Conservation (phyloP, 306 rosid species). For the Prunus kanzakura region DNA sequence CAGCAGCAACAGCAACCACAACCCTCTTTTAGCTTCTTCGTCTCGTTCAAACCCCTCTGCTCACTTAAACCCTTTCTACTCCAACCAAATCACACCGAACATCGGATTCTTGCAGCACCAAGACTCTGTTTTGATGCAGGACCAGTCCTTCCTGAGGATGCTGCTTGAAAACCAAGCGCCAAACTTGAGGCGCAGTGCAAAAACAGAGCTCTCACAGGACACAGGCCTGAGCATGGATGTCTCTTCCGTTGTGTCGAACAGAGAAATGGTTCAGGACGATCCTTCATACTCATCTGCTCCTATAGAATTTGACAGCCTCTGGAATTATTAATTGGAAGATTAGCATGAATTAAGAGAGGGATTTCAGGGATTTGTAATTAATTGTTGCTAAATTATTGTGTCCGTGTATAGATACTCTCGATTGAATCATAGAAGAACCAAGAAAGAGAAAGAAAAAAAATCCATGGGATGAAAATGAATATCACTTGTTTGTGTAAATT, state of each 20-base stretch:
- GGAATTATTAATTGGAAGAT: slow-evolving; percentile 41
- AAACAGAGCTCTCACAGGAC: slow-evolving; percentile 27
- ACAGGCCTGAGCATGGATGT: slow-evolving; percentile 37
- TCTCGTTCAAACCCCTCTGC: neutral
- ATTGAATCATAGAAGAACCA: neutral
- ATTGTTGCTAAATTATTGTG: neutral
- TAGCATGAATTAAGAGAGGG: neutral
- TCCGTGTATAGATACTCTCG: neutral
- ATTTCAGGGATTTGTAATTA: neutral
- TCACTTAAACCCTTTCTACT: neutral
- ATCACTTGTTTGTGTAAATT: neutral
- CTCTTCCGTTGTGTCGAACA: slow-evolving; percentile 28
- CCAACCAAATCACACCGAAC: slow-evolving; percentile 18
- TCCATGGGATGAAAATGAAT: neutral
- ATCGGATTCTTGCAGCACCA: slow-evolving; percentile 26
- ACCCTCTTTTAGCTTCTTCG: slow-evolving; percentile 25
- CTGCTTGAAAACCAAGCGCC: slow-evolving; percentile 37
- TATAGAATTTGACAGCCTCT: slow-evolving; percentile 39
- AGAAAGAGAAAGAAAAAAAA: neutral
- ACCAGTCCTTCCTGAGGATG: slow-evolving; percentile 41
- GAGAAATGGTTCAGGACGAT: slow-evolving; percentile 40
- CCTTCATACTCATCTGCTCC: slow-evolving; percentile 49
- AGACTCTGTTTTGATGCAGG: slow-evolving; percentile 25
- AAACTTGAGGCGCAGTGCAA: slow-evolving; percentile 12
- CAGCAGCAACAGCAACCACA: neutral